Percentiles rank a stretch among this genome's conserved stretches.
Conservation (phyloP, 164 flowering plant genomes). For the Piper longum region DNA sequence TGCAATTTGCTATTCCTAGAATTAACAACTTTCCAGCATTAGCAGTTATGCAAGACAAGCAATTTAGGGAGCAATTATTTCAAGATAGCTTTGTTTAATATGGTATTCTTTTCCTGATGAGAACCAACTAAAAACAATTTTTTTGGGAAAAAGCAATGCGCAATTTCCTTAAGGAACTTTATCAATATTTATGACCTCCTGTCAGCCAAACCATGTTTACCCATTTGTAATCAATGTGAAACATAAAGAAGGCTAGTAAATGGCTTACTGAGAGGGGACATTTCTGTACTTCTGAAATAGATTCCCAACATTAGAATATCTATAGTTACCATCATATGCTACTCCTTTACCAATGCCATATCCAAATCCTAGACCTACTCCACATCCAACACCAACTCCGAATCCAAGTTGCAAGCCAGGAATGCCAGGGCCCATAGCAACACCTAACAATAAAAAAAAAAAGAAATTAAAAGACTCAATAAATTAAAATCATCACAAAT, state of each 20-base stretch:
- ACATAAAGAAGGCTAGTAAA: background rate
- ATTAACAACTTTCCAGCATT: too few species aligned
- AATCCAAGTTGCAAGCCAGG: slow-evolving; percentile 76
- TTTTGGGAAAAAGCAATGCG: too few species aligned
- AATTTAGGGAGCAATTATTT: too few species aligned
- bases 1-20: too few species aligned
- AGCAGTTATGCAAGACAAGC: too few species aligned
- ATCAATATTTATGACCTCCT: too few species aligned
- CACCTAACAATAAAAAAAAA: slow-evolving; percentile 26
- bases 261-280: slow-evolving; percentile 53
- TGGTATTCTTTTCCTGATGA: too few species aligned
- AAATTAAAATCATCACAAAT: too few species aligned
- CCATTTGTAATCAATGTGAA: background rate
- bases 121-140: too few species aligned
- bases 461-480: background rate
- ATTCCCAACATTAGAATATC: slow-evolving; percentile 56
- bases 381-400: slow-evolving; percentile 93
- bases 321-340: slow-evolving; percentile 51
- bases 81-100: too few species aligned
- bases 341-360: slow-evolving; percentile 79
- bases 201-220: too few species aligned
- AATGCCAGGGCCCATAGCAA: slow-evolving; percentile 76
- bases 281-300: slow-evolving; percentile 17
- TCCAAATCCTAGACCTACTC: slow-evolving; percentile 85
- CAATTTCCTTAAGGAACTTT: too few species aligned